Evolutionary conservation across 1,284 basidiomycete genomes (phyloP), one percentile per base, ranked within the genome.

Genomic region (Malassezia caprae): DNA sequence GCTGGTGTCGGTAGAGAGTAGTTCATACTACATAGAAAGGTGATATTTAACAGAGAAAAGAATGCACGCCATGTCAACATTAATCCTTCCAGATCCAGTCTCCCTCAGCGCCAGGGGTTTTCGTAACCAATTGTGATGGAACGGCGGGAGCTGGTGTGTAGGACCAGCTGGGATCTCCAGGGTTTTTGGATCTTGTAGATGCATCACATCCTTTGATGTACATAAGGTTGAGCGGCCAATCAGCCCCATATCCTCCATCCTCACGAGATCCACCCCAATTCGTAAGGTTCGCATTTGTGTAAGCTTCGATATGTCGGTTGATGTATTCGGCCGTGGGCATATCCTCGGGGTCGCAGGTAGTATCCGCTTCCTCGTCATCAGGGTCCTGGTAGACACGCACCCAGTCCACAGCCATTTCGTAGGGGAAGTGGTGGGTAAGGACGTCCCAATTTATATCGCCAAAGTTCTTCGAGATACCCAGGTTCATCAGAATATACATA

Each of bases 381-480:
- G 48, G 47, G 23, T 69, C 64, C 32, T 67, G 62, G 34, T 64
- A 68, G 34, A 63, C 60, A 13, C 56, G 63, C 31, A 43, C 39
- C 68, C 41, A 32, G 56, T 49, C 46, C 34, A 48, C 80, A 4
- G 77, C 82, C 76, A 91, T 60, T 52, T 67, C 64, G 40, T 63
- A 37, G 5, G 46, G 46, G 35, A 48, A 72, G n/a, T 58, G 62
- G 21, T 45, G 30, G 12, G 23, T n/a, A 15, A 50, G 31, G 5
- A 35, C 32, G 21, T 49, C 47, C 41, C 41, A 44, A 0, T 35
- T 13, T 15, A 51, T 34, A 32, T 28, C 19, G 23, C 39, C 49
- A 43, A 51, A 51, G 39, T 42, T 43, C 30, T 24, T 51, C 21
- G 59, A 60, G 17, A 68, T 62, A 41, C 65, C 67, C 21, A 70